Evolutionary conservation across 768 basidiomycete genomes (phyloP), one percentile per base, ranked within the genome.

Genomic region (Hydnomerulius pinastri): DNA sequence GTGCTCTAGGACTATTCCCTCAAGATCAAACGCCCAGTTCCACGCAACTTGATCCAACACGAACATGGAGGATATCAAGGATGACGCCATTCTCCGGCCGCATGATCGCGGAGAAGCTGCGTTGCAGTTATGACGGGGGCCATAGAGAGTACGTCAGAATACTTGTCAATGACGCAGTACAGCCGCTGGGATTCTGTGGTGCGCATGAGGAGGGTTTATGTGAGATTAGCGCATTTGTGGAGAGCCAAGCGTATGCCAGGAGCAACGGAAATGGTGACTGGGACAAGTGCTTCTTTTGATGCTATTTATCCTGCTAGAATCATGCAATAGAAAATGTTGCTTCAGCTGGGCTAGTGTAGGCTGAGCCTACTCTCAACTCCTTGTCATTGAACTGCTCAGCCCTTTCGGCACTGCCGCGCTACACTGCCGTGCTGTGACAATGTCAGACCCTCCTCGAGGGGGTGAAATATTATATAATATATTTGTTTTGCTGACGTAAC

Each of bases 81-180:
- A 68, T 94, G 61, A 84, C 88, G 7, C 87, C 92, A 0, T 95
- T 95, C 66, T 79, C 81, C 9, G 85, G 74, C 20, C 70, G 85
- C 48, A 81, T 95, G 80, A 79, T 89, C 18, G 78, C 83, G 4
- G 92, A 96, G 73, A 77, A 78, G 59, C 44, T 95, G 62, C 38
- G 46, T 13, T 91, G 88, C 51, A 52, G 50, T 2, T 32, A 10
- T 1, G 59, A 15, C 4, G 67, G 57, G 9, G 47, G 55, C 46
- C 32, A 50, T 15, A 63, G 66, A 38, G 75, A 78, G 54, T 85
- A 77, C 58, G 80, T 94, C 23, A 73, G 92, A 55, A 74, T 94
- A n/a, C 68, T 94, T 18, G 83, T 94, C 48, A 87, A 92, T 53
- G 87, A 92, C 55, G 84, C 77, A 5, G 60, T 88, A 27, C 83